Evolutionary conservation across 2,329 filamentous ascomycete species (phyloP), one percentile per base, ranked within the genome.

Genomic region (Penicillium palitans): DNA sequence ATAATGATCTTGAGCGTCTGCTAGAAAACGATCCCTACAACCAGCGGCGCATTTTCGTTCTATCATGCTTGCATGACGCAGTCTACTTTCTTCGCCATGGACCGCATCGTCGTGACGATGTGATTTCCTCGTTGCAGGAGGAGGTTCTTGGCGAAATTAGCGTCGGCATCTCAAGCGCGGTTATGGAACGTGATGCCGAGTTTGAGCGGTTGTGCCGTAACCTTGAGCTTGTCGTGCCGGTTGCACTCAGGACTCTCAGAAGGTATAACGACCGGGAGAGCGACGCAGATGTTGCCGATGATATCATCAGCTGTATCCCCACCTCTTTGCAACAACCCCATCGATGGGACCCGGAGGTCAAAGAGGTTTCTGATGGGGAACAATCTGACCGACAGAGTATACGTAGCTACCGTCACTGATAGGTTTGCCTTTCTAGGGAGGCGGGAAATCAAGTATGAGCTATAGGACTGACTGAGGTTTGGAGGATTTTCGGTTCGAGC

Each of bases 221-320:
- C 17, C 45, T 55, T 25, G 35, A 51, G 25, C 27, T 50, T 25
- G 9, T 29, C 10, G 10, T 51, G 13, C 53, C 53, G 7, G n/a
- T 27, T 7, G 21, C 46, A 1, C 25, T 55, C 46, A 29, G 52
- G 37, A 33, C 27, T 19, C 53, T 50, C 21, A 31, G 10, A 3
- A 41, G 35, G 37, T 19, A 42, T 25, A 21, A 19, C 25, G 45
- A 50, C 46, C 27, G 17, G 6, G 33, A 21, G 17, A 35, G 27
- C 0, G 35, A 50, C n/a, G 27, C n/a, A 27, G 37, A 35, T 3
- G 19, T 55, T n/a, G 53, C 45, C 15, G 37, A 50, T 15, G 53
- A 55, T 27, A 37, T 55, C 3, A 55, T 55, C 13, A 50, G 17
- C 35, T 55, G 53, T 21, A 55, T 55, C 15, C 53, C 53, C 2